Evolutionary conservation across 2,329 filamentous ascomycete species (phyloP), one percentile per base, ranked within the genome.

Genomic region (Diaporthe humulicola): DNA sequence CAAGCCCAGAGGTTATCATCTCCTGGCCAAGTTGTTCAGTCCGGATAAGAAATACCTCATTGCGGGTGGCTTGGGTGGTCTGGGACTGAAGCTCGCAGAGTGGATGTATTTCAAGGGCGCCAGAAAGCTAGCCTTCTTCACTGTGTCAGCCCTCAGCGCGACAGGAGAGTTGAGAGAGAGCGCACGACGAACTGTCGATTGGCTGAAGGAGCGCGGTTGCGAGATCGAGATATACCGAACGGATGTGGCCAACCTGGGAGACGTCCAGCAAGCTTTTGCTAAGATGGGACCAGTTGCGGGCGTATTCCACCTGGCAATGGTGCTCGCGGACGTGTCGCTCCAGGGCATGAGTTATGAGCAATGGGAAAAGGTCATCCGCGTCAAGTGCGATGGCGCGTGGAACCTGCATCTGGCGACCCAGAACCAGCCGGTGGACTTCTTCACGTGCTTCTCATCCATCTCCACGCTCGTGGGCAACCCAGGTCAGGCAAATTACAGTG

Each of bases 401-500:
- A 73, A 69, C 30, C n/a, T 72, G 25, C 70, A 73, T 33, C 50
- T 50, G 36, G 71, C 48, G 5, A 69, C 38, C 1, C 57, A 64
- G 25, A 3, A 67, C 9, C 28, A 38, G 4, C 60, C 70, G 6
- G 71, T 82, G 14, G 81, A 82, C 64, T 82, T 80, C 74, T 79
- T 83, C 73, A 75, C 82, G 45, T 57, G 80, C n/a, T 79, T 83
- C 67, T 82, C 81, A 0, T 84, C 82, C 4, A 33, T 80, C 3
- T 75, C 77, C 9, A 67, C 42, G 17, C 72, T 81, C 10, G 66
- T 76, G 1, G 82, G 82, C 15, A 81, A 81, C 74, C 30, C 50
- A 22, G 79, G 78, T 9, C 87, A 89, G 77, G 74, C 79, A 8
- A 87, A 84, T 73, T 89, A 89, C 74, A 77, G 79, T 2, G 84